Conservation (phyloP, 2,329 filamentous ascomycete species). For the Cryphonectria carpinicola region DNA sequence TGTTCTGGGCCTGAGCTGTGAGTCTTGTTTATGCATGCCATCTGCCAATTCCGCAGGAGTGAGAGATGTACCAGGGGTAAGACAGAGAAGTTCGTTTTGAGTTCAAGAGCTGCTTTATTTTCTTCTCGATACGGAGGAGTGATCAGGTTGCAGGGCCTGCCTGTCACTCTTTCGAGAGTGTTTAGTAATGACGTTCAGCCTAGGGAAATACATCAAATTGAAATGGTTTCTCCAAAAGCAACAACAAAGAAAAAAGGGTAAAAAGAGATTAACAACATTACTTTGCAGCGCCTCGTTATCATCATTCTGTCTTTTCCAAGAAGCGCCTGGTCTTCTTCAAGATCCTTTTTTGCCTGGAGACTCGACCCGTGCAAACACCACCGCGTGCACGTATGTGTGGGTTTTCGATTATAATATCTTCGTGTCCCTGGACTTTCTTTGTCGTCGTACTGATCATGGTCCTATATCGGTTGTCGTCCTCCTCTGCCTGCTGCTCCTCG, state of each 20-base stretch:
- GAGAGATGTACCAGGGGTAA: neutral
- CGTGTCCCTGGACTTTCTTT: neutral
- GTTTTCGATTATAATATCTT: neutral
- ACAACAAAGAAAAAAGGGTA: too few relatives aligned
- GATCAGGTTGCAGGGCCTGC: neutral
- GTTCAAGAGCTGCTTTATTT: neutral
- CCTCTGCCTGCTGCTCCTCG: too few relatives aligned
- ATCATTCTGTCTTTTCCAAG: neutral
- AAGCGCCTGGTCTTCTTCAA: neutral
- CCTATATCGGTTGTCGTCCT: constrained; percentile 1
- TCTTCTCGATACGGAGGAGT: neutral
- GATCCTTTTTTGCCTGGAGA: neutral
- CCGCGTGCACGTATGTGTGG: neutral
- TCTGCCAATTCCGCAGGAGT: neutral
- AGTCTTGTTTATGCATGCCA: neutral
- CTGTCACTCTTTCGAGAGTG: neutral
- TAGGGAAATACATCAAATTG: neutral
- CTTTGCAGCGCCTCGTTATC: neutral
- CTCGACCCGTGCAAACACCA: neutral
- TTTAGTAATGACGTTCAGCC: neutral
- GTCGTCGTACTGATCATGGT: constrained; percentile 11
- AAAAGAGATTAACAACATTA: too few relatives aligned
- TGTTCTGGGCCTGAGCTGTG: neutral
- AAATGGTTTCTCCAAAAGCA: neutral
- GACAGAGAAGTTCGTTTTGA: neutral